These are phyloP conservation scores for Lepraria neglecta DNA, from an alignment of 495 filamentous ascomycete species.

Conservation along the genomic window DNA sequence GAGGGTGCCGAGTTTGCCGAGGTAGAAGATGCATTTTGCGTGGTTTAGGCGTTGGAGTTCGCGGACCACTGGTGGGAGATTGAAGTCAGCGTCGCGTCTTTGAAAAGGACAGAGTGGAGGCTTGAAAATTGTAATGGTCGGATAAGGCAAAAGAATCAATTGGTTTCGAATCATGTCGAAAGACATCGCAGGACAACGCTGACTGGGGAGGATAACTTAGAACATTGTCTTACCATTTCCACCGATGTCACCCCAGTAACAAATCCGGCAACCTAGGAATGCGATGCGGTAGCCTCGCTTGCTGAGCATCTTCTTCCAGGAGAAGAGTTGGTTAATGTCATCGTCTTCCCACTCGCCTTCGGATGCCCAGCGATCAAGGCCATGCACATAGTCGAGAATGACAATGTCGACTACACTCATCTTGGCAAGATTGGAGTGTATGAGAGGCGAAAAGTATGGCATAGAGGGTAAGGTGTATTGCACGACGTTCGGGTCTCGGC, in stretches of 20 bases:
- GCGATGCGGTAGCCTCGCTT: slow-evolving; percentile 15
- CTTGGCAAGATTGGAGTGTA: slow-evolving; percentile 15
- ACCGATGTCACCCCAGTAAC: slow-evolving; percentile 21
- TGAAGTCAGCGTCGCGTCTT: no score
- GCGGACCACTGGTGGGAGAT: slow-evolving; percentile 3
- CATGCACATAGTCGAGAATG: slow-evolving; percentile 14
- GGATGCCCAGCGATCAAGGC: slow-evolving; percentile 2
- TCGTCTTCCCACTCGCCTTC: slow-evolving; percentile 17
- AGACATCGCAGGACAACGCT: no score
- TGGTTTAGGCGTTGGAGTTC: slow-evolving; percentile 15
- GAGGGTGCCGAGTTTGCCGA: slow-evolving; percentile 22
- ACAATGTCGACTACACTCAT: slow-evolving; percentile 4
- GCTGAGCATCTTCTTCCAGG: slow-evolving; percentile 11
- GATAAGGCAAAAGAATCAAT: no score
- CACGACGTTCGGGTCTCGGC: slow-evolving; percentile 2
- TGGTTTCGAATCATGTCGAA: no score
- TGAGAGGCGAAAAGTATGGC: slow-evolving; percentile 12
- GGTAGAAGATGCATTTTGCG: slow-evolving; percentile 20
- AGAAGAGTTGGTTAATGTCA: slow-evolving; percentile 16
- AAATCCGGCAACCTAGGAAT: slow-evolving; percentile 23
- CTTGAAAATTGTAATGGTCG: no score
- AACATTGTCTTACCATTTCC: slow-evolving; percentile 3
- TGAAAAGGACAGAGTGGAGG: no score
- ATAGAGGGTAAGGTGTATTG: slow-evolving; percentile 9
- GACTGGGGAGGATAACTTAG: no score